Conservation (phyloP, 345 rosid genomes). For the Ailanthus altissimus region DNA sequence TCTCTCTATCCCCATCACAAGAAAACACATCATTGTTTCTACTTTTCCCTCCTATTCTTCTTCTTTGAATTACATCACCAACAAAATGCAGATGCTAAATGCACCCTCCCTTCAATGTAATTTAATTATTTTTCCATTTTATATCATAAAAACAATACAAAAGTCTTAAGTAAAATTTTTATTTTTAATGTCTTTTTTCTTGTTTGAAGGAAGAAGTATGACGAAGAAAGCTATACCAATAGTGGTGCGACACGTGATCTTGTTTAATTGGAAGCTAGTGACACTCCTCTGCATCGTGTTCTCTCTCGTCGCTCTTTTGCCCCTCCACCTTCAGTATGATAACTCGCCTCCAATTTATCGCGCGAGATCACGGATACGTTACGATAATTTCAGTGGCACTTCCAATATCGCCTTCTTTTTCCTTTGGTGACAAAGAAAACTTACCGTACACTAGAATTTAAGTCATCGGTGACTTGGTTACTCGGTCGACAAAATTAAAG, state of each 20-base stretch:
- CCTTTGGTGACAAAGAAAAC: too few species aligned
- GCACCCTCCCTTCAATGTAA: neutral
- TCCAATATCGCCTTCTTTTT: slow-evolving; percentile 70
- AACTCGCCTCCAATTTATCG: slow-evolving; percentile 29
- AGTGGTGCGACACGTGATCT: slow-evolving; percentile 42
- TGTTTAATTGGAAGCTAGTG: slow-evolving; percentile 67
- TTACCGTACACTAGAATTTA: too few species aligned
- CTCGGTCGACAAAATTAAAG: too few species aligned
- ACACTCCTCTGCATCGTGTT: slow-evolving; percentile 50
- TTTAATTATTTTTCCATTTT: neutral
- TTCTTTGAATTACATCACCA: neutral
- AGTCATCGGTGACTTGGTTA: too few species aligned
- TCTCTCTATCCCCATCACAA: neutral
- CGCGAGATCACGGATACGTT: slow-evolving; percentile 40
- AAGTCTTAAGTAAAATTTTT: neutral
- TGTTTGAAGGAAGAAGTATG: slow-evolving; percentile 40
- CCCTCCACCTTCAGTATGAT: slow-evolving; percentile 42
- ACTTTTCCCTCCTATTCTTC: neutral
- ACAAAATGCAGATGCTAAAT: too few species aligned
- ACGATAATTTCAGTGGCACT: slow-evolving; percentile 31
- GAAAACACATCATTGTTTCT: neutral
- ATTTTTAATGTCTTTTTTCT: neutral
- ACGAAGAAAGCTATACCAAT: slow-evolving; percentile 44
- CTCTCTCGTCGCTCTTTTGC: slow-evolving; percentile 51
- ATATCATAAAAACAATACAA: too few species aligned